Percentiles rank a stretch among this genome's conserved stretches.
phyloP scores from a whole-genome alignment of 768 basidiomycete species.

The Neoboletus brunneissimus region DNA sequence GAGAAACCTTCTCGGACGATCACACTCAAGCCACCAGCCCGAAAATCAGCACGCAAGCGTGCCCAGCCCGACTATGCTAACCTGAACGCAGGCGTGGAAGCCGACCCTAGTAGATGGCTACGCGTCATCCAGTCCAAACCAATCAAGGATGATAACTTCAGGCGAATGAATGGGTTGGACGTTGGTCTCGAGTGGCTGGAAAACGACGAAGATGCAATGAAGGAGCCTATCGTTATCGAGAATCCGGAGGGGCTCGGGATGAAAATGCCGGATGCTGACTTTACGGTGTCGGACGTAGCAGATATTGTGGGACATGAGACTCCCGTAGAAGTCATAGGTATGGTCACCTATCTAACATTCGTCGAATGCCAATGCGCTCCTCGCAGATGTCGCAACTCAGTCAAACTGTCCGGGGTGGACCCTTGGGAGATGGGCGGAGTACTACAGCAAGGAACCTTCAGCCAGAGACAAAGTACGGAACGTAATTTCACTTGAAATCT shows the following conservation, averaged over 20 bases:
- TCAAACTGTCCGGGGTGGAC: conserved; percentile 86
- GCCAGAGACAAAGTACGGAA: conserved; percentile 86
- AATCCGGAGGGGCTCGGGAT: conserved; percentile 81
- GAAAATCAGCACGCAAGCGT: conserved; percentile 78
- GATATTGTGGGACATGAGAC: conserved; percentile 73
- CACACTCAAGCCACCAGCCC: conserved; percentile 72
- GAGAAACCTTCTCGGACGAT: conserved; percentile 61
- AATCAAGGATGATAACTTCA: conserved; percentile 63
- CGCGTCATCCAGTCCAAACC: conserved; percentile 66
- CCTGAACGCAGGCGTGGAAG: conserved; percentile 60
- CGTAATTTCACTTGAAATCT: conserved; percentile 93
- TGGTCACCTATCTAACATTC: conserved; percentile 16
- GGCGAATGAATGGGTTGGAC: conserved; percentile 61
- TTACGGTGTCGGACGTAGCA: conserved; percentile 81
- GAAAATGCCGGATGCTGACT: conserved; percentile 72
- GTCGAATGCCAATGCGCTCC: not conserved
- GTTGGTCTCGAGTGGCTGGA: conserved; percentile 76
- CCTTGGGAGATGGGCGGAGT: conserved; percentile 86
- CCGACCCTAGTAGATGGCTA: conserved; percentile 62
- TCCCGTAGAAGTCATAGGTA: conserved; percentile 91
- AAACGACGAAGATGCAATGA: conserved; percentile 67
- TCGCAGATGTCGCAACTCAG: conserved; percentile 82
- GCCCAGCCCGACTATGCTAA: conserved; percentile 77
- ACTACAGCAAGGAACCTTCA: conserved; percentile 65
- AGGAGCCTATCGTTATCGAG: conserved; percentile 80